Evolutionary conservation across 129 eudicot species (phyloP).

Genomic region (Flaveria sonorensis): DNA sequence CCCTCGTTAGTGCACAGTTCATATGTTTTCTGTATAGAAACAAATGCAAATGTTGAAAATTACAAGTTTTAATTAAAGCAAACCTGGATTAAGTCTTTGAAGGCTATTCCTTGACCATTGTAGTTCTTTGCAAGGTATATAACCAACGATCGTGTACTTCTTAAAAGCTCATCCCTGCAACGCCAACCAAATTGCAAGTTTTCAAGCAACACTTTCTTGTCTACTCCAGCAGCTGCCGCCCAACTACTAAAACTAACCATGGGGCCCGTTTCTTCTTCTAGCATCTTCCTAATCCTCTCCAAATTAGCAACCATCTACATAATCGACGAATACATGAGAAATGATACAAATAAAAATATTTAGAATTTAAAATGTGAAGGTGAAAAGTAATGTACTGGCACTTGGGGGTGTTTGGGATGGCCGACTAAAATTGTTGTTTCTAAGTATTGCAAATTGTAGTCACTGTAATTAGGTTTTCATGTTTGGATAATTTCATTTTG

Average conservation of each 20-base stretch:
- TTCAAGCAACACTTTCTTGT: conserved; percentile 60
- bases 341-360: background rate
- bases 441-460: background rate
- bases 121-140: conserved; percentile 69
- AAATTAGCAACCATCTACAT: conserved; percentile 68
- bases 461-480: background rate
- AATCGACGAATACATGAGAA: conserved; percentile 23
- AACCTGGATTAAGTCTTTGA: conserved; percentile 88
- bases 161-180: conserved; percentile 82
- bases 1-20: background rate
- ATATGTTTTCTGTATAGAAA: background rate
- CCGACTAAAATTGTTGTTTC: background rate
- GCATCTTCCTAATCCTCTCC: conserved; percentile 53
- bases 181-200: conserved; percentile 72
- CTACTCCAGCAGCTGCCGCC: conserved; percentile 82
- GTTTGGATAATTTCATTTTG: background rate
- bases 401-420: background rate
- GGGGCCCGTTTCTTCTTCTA: conserved; percentile 70
- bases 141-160: conserved; percentile 79
- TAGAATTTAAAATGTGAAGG: background rate
- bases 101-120: conserved; percentile 65
- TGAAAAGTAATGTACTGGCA: conserved; percentile 16
- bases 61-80: background rate
- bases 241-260: conserved; percentile 62
- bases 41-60: background rate